These are phyloP conservation scores for Eragrostis curvula DNA, from an alignment of 176 grass and related monocot genomes.

Conservation along the genomic window DNA sequence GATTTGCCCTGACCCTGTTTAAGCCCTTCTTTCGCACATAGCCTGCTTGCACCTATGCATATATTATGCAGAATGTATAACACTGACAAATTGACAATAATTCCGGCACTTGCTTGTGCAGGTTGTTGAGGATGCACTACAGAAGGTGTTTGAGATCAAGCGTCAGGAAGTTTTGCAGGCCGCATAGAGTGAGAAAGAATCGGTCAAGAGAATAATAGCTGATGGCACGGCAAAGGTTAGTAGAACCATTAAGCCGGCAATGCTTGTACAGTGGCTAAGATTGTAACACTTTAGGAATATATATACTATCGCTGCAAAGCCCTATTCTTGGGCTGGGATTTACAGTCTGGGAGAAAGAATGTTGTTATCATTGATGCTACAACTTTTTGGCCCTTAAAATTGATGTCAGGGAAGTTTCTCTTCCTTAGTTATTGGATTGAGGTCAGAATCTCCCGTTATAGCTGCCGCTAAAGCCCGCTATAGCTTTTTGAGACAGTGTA, in stretches of 20 bases:
- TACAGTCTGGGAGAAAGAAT: constrained; percentile 5
- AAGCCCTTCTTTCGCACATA: not conserved
- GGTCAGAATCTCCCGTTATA: no score
- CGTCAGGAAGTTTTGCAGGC: constrained; percentile 74
- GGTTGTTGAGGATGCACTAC: constrained; percentile 80
- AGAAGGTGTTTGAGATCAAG: constrained; percentile 91
- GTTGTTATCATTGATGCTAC: constrained; percentile 30
- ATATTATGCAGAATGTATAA: not conserved
- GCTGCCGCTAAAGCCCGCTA: no score
- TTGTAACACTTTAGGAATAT: constrained; percentile 31
- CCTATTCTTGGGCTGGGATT: constrained; percentile 27
- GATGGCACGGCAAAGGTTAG: constrained; percentile 37
- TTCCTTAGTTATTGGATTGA: constrained; percentile 17
- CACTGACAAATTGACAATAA: not conserved
- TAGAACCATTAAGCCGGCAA: constrained; percentile 20
- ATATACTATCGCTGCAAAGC: not conserved
- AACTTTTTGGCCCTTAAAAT: constrained; percentile 13
- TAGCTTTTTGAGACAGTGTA: no score
- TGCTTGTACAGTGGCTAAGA: constrained; percentile 53
- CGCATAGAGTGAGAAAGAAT: constrained; percentile 35
- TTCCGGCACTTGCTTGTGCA: constrained; percentile 28
- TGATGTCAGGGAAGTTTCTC: not conserved
- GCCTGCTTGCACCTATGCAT: not conserved
- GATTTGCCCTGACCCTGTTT: not conserved
- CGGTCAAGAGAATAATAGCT: constrained; percentile 5